A percentile compares a stretch with the other conserved stretches of the same genome.
Conservation (phyloP, 345 rosid genomes). For the Lepidium didymum region DNA sequence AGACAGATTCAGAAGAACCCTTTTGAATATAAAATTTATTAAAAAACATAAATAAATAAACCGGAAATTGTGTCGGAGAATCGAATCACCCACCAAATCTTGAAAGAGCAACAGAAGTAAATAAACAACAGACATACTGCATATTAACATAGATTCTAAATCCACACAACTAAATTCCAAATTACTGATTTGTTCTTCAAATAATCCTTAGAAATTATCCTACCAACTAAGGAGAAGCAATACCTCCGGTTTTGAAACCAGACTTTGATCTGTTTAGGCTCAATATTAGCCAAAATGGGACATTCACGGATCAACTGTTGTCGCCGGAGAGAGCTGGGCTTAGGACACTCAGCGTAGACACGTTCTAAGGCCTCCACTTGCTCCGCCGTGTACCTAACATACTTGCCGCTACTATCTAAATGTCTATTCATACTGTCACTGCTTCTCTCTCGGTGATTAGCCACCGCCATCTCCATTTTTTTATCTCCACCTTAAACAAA, state of each 20-base stretch:
- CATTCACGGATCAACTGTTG: conserved; percentile 96
- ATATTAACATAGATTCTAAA: background rate
- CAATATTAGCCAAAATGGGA: conserved; percentile 84
- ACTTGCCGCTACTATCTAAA: conserved; percentile 67
- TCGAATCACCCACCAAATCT: background rate
- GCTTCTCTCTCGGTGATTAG: conserved; percentile 58
- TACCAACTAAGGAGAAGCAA: background rate
- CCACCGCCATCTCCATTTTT: conserved; percentile 79
- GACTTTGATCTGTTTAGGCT: conserved; percentile 99
- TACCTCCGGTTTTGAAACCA: conserved; percentile 99
- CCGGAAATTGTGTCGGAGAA: conserved; percentile 13
- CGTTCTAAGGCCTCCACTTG: conserved; percentile 30
- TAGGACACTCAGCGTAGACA: conserved; percentile 75
- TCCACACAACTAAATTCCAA: background rate
- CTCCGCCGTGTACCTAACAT: conserved; percentile 47
- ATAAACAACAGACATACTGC: background rate
- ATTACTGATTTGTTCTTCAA: background rate
- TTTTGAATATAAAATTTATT: background rate
- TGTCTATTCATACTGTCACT: conserved; percentile 75
- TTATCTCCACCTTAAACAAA: background rate
- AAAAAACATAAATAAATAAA: background rate
- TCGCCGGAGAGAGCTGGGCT: conserved; percentile 88
- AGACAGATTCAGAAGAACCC: conserved; percentile 7
- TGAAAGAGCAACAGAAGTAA: background rate
- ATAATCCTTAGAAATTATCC: background rate